Conservation (phyloP, 345 rosid species). For the Excoecaria agallocha region DNA sequence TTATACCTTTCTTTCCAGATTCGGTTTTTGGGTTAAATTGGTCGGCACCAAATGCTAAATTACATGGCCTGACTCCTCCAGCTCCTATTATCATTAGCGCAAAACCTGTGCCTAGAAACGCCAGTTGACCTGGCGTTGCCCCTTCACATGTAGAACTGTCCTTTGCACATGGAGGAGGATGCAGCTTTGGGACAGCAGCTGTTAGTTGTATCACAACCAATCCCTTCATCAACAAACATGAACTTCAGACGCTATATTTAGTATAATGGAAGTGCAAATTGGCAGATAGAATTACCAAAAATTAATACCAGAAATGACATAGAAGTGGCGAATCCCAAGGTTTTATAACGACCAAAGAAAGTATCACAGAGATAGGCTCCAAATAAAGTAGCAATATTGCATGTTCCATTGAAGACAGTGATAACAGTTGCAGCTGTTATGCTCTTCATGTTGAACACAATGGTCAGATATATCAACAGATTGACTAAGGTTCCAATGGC, state of each 20-base stretch:
- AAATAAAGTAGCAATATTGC: constrained; percentile 63
- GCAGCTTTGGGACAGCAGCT: constrained; percentile 18
- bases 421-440: constrained; percentile 68
- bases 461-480: constrained; percentile 69
- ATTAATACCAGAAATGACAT: constrained; percentile 62
- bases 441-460: constrained; percentile 66
- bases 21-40: constrained; percentile 12
- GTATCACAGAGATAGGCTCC: constrained; percentile 80
- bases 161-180: constrained; percentile 13
- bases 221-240: constrained; percentile 13
- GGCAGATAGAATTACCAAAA: background rate
- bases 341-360: constrained; percentile 83
- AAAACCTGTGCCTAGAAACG: constrained; percentile 15
- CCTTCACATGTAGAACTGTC: constrained; percentile 3
- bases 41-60: constrained; percentile 15
- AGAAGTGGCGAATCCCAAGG: constrained; percentile 55
- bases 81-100: constrained; percentile 20
- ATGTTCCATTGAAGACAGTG: constrained; percentile 67
- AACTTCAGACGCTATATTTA: background rate
- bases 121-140: constrained; percentile 21
- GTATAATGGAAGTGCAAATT: background rate
- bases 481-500: constrained; percentile 75
- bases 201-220: constrained; percentile 19
- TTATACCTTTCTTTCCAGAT: constrained; percentile 22
- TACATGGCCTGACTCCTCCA: constrained; percentile 18